Conservation (phyloP, 2,329 filamentous ascomycete species). For the Scortechinia acanthostroma region DNA sequence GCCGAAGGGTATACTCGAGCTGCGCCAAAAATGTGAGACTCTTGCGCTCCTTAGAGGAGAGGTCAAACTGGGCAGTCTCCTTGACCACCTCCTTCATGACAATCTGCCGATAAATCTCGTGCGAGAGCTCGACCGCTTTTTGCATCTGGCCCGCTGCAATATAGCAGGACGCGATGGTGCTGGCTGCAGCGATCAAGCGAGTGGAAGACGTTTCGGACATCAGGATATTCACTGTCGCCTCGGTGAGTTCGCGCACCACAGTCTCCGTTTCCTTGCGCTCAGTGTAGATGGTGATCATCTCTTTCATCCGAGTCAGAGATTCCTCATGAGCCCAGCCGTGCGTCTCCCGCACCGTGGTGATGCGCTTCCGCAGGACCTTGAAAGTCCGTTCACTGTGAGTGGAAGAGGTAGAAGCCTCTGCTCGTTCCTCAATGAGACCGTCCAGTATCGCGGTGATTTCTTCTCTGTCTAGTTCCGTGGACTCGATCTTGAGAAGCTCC, state of each 20-base stretch:
- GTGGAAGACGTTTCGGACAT: slow-evolving; percentile 16
- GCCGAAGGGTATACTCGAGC: slow-evolving; percentile 26
- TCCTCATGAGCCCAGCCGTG: slow-evolving; percentile 28
- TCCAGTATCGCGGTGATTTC: slow-evolving; percentile 23
- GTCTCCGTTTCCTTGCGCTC: slow-evolving; percentile 19
- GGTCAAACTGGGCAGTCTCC: slow-evolving; percentile 20
- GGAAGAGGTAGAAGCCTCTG: slow-evolving; percentile 8
- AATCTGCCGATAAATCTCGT: slow-evolving; percentile 27
- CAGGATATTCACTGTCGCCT: slow-evolving; percentile 20
- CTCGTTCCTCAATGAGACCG: slow-evolving; percentile 24
- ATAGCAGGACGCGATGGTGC: slow-evolving; percentile 23
- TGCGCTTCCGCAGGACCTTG: slow-evolving; percentile 17
- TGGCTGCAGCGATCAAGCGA: slow-evolving; percentile 19
- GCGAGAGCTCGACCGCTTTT: slow-evolving; percentile 18
- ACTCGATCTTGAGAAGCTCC: slow-evolving; percentile 20
- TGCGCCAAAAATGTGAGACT: slow-evolving; percentile 33
- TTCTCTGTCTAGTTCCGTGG: slow-evolving; percentile 17
- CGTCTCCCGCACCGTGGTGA: slow-evolving; percentile 15
- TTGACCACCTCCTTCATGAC: slow-evolving; percentile 18
- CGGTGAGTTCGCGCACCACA: slow-evolving; percentile 19
- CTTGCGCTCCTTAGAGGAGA: slow-evolving; percentile 20
- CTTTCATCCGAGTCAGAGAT: slow-evolving; percentile 21
- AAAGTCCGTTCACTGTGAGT: slow-evolving; percentile 17
- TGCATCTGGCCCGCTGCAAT: slow-evolving; percentile 19
- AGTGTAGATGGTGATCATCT: slow-evolving; percentile 21